Percentiles rank a stretch among this genome's conserved stretches.
Conservation (phyloP, 2,329 filamentous ascomycete genomes). For the Hypomyces perniciosus region DNA sequence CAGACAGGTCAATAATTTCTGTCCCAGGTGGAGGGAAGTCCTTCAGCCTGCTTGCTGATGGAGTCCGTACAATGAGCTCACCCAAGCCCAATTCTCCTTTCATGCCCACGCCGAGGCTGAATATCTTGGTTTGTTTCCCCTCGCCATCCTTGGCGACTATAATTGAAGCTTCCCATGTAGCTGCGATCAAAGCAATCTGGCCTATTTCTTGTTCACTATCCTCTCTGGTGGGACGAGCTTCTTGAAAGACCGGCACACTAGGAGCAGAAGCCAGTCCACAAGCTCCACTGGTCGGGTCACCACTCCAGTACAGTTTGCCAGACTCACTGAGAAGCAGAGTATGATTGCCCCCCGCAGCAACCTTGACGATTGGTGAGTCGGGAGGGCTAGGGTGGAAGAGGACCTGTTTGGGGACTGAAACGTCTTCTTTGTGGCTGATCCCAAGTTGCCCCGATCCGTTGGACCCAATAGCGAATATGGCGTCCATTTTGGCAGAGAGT, state of each 20-base stretch:
- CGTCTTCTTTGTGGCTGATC: conserved; percentile 64
- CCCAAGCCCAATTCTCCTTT: conserved; percentile 71
- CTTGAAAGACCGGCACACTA: conserved; percentile 33
- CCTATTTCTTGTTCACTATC: conserved; percentile 24
- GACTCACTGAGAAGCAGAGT: conserved; percentile 63
- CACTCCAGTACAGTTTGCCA: conserved; percentile 59
- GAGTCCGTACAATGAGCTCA: conserved; percentile 41
- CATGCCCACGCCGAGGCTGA: conserved; percentile 57
- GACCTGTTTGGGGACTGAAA: conserved; percentile 58
- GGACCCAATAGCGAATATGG: conserved; percentile 64
- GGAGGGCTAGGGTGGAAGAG: conserved; percentile 44
- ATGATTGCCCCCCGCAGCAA: conserved; percentile 75
- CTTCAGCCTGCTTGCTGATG: conserved; percentile 43
- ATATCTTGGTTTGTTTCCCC: conserved; percentile 45
- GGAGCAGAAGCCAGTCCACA: conserved; percentile 40
- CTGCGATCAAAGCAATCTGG: conserved; percentile 46
- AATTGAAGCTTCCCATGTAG: conserved; percentile 73
- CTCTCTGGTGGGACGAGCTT: conserved; percentile 30
- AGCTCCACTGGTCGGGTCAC: conserved; percentile 50
- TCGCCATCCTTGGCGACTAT: conserved; percentile 46
- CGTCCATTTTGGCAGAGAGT: conserved; percentile 31
- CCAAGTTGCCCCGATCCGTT: conserved; percentile 73
- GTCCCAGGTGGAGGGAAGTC: conserved; percentile 58
- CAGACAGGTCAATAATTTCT: conserved; percentile 58
- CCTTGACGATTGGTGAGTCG: conserved; percentile 30